phyloP scores from a whole-genome alignment of 2,329 filamentous ascomycete species.

The Fusarium sp. region DNA sequence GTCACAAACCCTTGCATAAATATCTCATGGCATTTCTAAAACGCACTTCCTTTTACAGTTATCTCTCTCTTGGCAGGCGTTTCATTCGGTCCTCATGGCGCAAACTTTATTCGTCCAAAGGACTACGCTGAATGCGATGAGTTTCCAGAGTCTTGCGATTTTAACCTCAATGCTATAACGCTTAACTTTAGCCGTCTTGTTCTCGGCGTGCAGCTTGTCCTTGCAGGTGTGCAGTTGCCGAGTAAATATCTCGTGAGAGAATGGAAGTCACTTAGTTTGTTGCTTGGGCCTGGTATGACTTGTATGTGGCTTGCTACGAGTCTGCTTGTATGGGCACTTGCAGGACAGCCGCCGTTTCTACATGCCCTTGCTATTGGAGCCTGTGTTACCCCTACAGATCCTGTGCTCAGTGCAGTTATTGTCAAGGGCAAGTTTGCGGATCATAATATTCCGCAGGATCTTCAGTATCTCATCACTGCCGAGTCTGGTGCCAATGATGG shows the following conservation, averaged over 20 bases:
- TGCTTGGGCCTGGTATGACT: conserved; percentile 87
- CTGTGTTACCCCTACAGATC: conserved; percentile 93
- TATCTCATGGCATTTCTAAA: conserved; percentile 23
- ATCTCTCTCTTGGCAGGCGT: conserved; percentile 86
- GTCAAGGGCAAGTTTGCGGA: conserved; percentile 95
- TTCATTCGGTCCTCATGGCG: conserved; percentile 79
- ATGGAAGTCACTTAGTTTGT: conserved; percentile 79
- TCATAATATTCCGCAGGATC: conserved; percentile 82
- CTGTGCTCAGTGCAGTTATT: conserved; percentile 87
- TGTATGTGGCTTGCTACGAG: conserved; percentile 89
- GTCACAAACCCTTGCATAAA: conserved; percentile 50
- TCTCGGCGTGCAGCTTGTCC: conserved; percentile 87
- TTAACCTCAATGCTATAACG: conserved; percentile 77
- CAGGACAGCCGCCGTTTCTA: conserved; percentile 77
- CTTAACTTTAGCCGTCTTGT: conserved; percentile 89
- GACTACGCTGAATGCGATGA: conserved; percentile 72
- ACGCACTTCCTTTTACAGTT: conserved; percentile 61
- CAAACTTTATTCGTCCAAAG: conserved; percentile 79
- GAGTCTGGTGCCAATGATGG: conserved; percentile 93
- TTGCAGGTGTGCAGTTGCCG: conserved; percentile 89
- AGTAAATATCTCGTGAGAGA: conserved; percentile 82
- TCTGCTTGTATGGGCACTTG: conserved; percentile 79
- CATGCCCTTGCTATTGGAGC: conserved; percentile 84
- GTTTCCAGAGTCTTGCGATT: conserved; percentile 48
- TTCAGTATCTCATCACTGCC: conserved; percentile 84